Evolutionary conservation across 2,329 filamentous ascomycete genomes (phyloP).

Genomic region (Didymella keratinophila): DNA sequence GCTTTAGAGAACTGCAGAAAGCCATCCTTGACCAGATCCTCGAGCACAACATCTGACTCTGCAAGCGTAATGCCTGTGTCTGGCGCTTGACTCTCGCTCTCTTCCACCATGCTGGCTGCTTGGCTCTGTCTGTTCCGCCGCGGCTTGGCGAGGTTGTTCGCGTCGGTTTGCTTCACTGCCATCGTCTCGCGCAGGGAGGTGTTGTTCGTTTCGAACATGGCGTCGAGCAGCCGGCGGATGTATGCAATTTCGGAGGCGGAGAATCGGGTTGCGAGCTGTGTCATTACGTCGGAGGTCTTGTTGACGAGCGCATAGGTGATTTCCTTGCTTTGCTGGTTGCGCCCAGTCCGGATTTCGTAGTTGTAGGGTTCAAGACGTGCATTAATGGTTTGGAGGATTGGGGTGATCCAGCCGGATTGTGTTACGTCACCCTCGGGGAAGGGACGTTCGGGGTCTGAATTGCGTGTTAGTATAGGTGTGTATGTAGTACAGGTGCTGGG

Average conservation of each 20-base stretch:
- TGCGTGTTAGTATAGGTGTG: not conserved
- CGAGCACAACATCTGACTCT: conserved; percentile 78
- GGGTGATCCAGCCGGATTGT: conserved; percentile 67
- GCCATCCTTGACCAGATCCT: conserved; percentile 74
- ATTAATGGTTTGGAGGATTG: conserved; percentile 75
- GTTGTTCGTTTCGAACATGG: conserved; percentile 92
- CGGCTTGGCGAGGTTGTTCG: conserved; percentile 69
- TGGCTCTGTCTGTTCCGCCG: conserved; percentile 40
- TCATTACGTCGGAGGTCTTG: conserved; percentile 75
- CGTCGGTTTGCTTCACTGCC: conserved; percentile 81
- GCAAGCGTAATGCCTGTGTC: conserved; percentile 69
- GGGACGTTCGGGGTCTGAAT: conserved; percentile 51
- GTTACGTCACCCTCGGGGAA: conserved; percentile 70
- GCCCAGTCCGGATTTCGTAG: conserved; percentile 80
- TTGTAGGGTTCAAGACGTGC: conserved; percentile 79
- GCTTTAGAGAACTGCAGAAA: conserved; percentile 81
- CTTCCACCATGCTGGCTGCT: conserved; percentile 26
- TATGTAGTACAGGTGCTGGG: not conserved
- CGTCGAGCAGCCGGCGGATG: conserved; percentile 85
- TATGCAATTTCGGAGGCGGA: conserved; percentile 86
- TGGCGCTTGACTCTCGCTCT: conserved; percentile 51
- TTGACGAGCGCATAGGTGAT: conserved; percentile 88
- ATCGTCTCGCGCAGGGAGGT: conserved; percentile 80
- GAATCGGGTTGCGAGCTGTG: conserved; percentile 85
- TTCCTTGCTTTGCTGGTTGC: conserved; percentile 71